These are phyloP conservation scores for Hymenoscyphus infarciens DNA, from an alignment of 2,329 filamentous ascomycete species.

Conservation along the genomic window DNA sequence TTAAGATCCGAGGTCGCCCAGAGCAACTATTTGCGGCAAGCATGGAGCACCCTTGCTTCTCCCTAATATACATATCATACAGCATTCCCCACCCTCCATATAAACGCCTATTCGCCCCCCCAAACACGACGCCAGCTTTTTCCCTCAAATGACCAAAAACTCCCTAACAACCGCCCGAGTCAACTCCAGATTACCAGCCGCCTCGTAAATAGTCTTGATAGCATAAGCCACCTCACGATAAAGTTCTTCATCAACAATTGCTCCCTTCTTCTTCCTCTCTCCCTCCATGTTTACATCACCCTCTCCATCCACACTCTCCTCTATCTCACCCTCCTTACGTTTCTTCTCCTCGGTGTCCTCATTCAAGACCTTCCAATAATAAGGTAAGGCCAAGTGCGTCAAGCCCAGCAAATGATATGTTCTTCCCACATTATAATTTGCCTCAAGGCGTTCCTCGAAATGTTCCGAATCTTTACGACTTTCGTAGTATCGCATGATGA, in stretches of 20 bases:
- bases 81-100: neutral
- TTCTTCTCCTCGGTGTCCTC: constrained; percentile 33
- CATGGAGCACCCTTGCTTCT: too few relatives aligned
- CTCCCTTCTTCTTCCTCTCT: neutral
- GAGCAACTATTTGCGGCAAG: too few relatives aligned
- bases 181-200: constrained; percentile 58
- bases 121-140: neutral
- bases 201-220: constrained; percentile 62
- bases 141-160: constrained; percentile 43
- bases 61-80: neutral
- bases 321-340: constrained; percentile 53
- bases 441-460: constrained; percentile 61
- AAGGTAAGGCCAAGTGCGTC: constrained; percentile 66
- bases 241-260: neutral
- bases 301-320: neutral
- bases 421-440: constrained; percentile 75
- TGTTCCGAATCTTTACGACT: constrained; percentile 42
- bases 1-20: too few relatives aligned
- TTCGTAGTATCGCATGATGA: constrained; percentile 72
- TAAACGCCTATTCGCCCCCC: neutral
- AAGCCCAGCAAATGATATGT: constrained; percentile 74
- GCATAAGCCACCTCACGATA: constrained; percentile 68
- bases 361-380: constrained; percentile 56
- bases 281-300: neutral
- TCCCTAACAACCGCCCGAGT: constrained; percentile 59